These are phyloP conservation scores for Leavenworthia alabamica DNA, from an alignment of 345 rosid species.

Conservation along the genomic window DNA sequence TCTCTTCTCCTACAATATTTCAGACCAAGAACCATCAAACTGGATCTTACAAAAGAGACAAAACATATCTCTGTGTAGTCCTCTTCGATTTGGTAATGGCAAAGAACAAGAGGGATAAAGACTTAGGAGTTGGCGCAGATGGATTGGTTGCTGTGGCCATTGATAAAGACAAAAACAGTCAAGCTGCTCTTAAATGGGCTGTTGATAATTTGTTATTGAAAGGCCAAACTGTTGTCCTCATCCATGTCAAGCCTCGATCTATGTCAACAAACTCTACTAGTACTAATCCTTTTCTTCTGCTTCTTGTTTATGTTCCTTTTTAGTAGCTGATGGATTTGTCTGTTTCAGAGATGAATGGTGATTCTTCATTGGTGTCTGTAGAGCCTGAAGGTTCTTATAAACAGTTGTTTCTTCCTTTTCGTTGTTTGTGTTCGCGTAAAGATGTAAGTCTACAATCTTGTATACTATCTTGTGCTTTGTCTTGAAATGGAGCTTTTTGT, in stretches of 20 bases:
- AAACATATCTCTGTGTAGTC: neutral
- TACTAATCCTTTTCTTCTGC: constrained; percentile 10
- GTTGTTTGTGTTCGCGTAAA: constrained; percentile 83
- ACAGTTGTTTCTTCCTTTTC: constrained; percentile 84
- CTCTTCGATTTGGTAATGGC: constrained; percentile 39
- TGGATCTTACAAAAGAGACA: neutral
- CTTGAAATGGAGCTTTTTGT: neutral
- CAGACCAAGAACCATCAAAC: constrained; percentile 2
- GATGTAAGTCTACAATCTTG: constrained; percentile 42
- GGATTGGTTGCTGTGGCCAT: constrained; percentile 78
- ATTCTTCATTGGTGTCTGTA: constrained; percentile 31
- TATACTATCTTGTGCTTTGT: neutral
- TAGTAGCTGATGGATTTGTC: constrained; percentile 1
- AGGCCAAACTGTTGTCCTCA: constrained; percentile 64
- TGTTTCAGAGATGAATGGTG: constrained; percentile 37
- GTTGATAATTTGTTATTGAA: constrained; percentile 49
- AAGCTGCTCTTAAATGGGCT: constrained; percentile 81
- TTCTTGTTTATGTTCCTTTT: neutral
- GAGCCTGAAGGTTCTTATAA: constrained; percentile 49
- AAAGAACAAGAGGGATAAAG: constrained; percentile 41
- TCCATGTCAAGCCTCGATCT: constrained; percentile 60
- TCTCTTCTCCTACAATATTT: neutral
- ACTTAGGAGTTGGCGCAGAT: constrained; percentile 32
- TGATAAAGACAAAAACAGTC: constrained; percentile 78
- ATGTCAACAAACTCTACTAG: constrained; percentile 17